phyloP scores from a whole-genome alignment of 208 protist genomes.

The Leishmania amazonensis region DNA sequence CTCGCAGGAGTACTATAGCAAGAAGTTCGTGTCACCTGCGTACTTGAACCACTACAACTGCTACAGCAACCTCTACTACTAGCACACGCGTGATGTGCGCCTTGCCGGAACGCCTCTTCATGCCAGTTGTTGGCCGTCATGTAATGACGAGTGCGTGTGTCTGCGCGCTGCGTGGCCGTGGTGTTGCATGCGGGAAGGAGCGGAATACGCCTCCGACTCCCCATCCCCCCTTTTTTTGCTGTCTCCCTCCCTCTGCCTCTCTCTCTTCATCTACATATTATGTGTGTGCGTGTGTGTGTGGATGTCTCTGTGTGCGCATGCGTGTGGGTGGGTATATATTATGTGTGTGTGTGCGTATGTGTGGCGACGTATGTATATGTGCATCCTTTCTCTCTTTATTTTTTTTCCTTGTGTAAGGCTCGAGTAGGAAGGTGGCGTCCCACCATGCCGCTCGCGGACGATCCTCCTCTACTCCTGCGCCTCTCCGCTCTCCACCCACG shows the following conservation, averaged over 20 bases:
- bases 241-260: not conserved
- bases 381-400: not conserved
- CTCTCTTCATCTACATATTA: constrained; percentile 2
- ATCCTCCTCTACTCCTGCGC: not conserved
- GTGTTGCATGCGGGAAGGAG: not conserved
- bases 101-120: not conserved
- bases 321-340: not conserved
- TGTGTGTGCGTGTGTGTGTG: not conserved
- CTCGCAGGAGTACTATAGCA: constrained; percentile 83
- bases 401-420: not conserved
- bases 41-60: constrained; percentile 57
- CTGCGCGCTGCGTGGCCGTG: not conserved
- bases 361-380: not conserved
- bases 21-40: constrained; percentile 62
- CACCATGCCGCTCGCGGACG: not conserved
- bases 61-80: constrained; percentile 67
- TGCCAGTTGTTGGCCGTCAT: not conserved
- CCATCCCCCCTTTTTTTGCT: constrained; percentile 11
- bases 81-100: not conserved
- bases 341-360: not conserved
- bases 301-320: not conserved
- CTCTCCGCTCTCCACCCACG: not conserved
- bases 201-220: not conserved
- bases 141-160: not conserved
- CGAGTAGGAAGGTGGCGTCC: not conserved